phyloP scores from a whole-genome alignment of 108 stramenopile genomes.

The Parietichytrium sp. region DNA sequence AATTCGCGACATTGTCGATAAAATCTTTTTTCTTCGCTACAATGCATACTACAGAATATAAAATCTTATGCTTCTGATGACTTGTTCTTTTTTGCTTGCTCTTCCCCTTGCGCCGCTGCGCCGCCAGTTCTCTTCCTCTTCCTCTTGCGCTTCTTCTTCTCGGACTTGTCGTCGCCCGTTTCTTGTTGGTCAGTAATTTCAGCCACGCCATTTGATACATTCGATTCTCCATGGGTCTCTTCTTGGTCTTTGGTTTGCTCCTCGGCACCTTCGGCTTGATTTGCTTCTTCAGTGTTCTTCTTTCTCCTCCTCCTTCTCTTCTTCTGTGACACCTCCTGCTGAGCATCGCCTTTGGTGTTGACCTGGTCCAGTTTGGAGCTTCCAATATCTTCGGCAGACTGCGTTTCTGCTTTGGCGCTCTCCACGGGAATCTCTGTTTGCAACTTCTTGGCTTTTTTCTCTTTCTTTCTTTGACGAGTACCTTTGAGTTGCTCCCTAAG shows the following conservation, averaged over 20 bases:
- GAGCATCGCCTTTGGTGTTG: background rate
- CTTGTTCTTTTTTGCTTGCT: no score
- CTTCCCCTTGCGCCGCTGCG: no score
- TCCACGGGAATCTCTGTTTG: background rate
- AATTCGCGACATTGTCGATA: background rate
- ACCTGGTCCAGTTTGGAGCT: background rate
- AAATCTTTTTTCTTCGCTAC: background rate
- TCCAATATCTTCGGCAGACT: no score
- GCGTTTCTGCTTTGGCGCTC: no score
- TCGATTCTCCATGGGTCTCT: background rate
- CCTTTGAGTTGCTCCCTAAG: background rate
- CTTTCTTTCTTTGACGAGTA: background rate
- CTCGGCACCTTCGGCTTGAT: no score
- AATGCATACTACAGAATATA: no score
- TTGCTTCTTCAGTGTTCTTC: no score
- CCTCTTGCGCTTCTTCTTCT: no score
- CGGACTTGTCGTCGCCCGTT: background rate
- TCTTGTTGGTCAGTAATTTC: background rate
- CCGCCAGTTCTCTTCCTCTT: no score
- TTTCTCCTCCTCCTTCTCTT: background rate
- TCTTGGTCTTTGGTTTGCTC: no score
- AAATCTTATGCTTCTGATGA: no score
- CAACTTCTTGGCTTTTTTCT: background rate
- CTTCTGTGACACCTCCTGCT: background rate
- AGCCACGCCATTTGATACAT: background rate